Base-by-base conservation (phyloP, 2,329 filamentous ascomycete genomes). In the Colletotrichum sp. region DNA sequence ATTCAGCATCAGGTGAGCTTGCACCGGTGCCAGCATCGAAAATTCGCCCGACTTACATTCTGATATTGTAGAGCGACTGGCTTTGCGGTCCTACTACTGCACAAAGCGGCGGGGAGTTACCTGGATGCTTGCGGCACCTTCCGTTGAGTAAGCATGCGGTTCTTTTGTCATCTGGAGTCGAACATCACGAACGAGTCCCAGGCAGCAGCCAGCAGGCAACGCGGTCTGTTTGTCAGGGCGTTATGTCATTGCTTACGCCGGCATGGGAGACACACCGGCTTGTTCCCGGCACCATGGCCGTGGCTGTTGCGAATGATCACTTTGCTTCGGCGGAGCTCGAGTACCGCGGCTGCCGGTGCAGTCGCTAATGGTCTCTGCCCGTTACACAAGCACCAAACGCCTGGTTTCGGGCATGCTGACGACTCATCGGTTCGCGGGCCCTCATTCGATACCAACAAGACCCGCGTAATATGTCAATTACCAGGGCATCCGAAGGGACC, bases 201-300 rank as follows among this genome's bases (percentile, higher is more conserved):
- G 60, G 24, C 52, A 49, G 30, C 18, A 52, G 44, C 57, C 64
- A 26, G 12, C 34, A 74, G 49, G 62, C 57, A 76, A 59, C 70
- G 44, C 28, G 21, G 49, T 60, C 28, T 36, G 24, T 18, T 18
- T 69, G 44, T 73, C 70, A 52, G 59, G 15, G 52, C 36, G 64
- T 55, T 39, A 44, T 60, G 57, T 52, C 70, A 73, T 65, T 65
- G 74, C 74, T 76, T 76, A 76, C 74, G 15, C 59, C 57, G 26
- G 59, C n/a, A 24, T 55, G 32, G 32, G 30, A 55, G 36, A 32
- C 16, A n/a, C 26, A 60, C 34, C 16, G 59, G 32, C 21, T 65
- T 65, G 64, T 21, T 16, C n/a, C 69, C 36, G 36, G 57, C 44
- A 18, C 73, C 13, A 49, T 52, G 21, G 28, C 36, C 26, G 16